phyloP scores from a whole-genome alignment of 2,329 filamentous ascomycete species.

The Apiospora sp. region DNA sequence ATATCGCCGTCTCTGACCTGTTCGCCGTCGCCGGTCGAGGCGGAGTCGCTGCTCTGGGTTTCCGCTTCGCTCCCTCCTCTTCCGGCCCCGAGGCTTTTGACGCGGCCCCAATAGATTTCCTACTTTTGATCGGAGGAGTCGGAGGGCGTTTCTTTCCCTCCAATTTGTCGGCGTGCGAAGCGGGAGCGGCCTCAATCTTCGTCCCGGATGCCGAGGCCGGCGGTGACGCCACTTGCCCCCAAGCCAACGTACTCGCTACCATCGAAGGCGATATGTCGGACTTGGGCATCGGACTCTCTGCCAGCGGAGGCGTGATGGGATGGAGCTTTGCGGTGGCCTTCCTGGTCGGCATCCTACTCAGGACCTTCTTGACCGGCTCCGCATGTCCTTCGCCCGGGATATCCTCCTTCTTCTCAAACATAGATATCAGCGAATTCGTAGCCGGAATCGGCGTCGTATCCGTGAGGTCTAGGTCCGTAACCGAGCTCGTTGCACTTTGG shows the following conservation, averaged over 20 bases:
- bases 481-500: constrained; percentile 40
- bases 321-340: constrained; percentile 37
- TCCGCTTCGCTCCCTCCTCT: constrained; percentile 28
- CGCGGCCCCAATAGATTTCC: background rate
- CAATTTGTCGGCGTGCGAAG: background rate
- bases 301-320: constrained; percentile 44
- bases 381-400: constrained; percentile 24
- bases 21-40: constrained; percentile 33
- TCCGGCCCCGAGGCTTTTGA: background rate
- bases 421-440: constrained; percentile 69
- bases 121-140: constrained; percentile 35
- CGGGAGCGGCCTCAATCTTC: constrained; percentile 22
- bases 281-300: constrained; percentile 38
- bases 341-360: constrained; percentile 36
- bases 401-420: constrained; percentile 67
- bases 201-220: constrained; percentile 26
- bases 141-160: constrained; percentile 34
- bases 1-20: constrained; percentile 34
- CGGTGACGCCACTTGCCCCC: constrained; percentile 33
- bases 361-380: constrained; percentile 39
- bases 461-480: constrained; percentile 45
- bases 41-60: constrained; percentile 36
- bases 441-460: constrained; percentile 68
- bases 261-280: constrained; percentile 36
- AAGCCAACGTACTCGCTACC: constrained; percentile 32